Conservation (phyloP, 164 flowering plant genomes). For the Umbilicus rupestris region DNA sequence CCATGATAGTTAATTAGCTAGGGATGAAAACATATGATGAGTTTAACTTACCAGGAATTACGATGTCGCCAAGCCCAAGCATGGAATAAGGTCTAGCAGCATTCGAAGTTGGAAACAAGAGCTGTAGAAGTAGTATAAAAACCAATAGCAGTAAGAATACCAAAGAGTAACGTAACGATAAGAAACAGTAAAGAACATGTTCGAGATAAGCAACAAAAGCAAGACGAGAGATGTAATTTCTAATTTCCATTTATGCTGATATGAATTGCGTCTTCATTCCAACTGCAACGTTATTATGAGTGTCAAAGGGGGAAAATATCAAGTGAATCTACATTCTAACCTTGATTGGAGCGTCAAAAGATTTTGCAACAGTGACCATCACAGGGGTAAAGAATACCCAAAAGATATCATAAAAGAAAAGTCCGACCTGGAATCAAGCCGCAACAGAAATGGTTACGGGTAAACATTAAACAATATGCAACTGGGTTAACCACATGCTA, state of each 20-base stretch:
- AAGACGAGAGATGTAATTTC: background rate
- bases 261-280: background rate
- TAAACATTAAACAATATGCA: background rate
- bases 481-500: background rate
- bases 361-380: slow-evolving; percentile 99
- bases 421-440: slow-evolving; percentile 64
- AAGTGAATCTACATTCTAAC: slow-evolving; percentile 23
- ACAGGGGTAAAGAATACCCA: slow-evolving; percentile 99
- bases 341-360: slow-evolving; percentile 99
- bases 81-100: slow-evolving; percentile 77
- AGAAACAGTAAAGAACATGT: background rate
- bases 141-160: background rate
- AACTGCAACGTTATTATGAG: background rate
- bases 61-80: slow-evolving; percentile 99
- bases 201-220: background rate
- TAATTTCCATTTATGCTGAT: background rate
- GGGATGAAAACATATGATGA: background rate
- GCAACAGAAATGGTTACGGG: background rate
- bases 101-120: slow-evolving; percentile 86
- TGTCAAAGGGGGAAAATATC: background rate
- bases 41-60: slow-evolving; percentile 66
- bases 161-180: background rate
- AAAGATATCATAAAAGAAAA: slow-evolving; percentile 93
- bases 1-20: background rate
- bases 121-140: slow-evolving; percentile 33